Base-by-base conservation (phyloP, 345 rosid genomes). In the Salix udensis region DNA sequence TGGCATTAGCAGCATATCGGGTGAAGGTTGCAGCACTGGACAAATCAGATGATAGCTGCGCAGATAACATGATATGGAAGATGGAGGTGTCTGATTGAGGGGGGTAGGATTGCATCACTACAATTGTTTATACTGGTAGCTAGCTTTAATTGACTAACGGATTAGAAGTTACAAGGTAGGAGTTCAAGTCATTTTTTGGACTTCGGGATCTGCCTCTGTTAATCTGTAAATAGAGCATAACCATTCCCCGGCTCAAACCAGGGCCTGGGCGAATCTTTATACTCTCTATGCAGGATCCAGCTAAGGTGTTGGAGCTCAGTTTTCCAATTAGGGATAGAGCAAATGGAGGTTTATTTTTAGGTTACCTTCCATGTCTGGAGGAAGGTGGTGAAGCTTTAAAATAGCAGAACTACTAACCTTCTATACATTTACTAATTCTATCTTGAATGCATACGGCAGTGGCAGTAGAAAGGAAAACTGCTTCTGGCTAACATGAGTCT, bases 11-110 rank as follows among this genome's bases (percentile, higher is more conserved):
- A 75, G 88, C 90, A 8, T 89, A 87, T 76, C 83, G 85, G 64
- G 90, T 89, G 18, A 94, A 92, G 85, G 88, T 94, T 76, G 91
- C 90, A 6, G 89, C 98, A 70, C 77, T 92, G 77, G 94, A 90
- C 86, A 87, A 84, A 8, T 81, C 85, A 40, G 82, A 67, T 36
- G 85, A 80, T 70, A 46, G 70, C 65, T 14, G 78, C 79, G 67
- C 73, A 28, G 84, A 78, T 69, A 84, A 74, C 79, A 81, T 74
- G 85, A 81, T 76, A 23, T 82, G 88, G 87, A 83, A 78, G 88
- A 79, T 80, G 85, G 90, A 87, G 72, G 79, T 87, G 78, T 87
- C 73, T 84, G 69, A 83, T 78, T 39, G 67, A 75, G 62, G 62
- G 73, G 74, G 77, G 73, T 34, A 31, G 86, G 73, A 53, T 69